Base-by-base conservation (phyloP, 1,284 basidiomycete genomes). In the Paramarasmius palmivorus region DNA sequence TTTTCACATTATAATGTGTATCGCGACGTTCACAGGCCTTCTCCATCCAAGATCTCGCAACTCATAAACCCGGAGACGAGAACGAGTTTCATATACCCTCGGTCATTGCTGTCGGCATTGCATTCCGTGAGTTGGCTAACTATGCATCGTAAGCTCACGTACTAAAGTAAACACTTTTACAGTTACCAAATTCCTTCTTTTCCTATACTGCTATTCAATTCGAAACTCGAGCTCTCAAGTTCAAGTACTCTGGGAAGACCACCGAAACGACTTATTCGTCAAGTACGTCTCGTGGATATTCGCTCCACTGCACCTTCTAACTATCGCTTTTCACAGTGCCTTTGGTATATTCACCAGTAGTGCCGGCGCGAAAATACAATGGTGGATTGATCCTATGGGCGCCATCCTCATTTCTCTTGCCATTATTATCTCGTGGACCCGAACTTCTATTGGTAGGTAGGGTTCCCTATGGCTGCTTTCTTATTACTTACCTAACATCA, bases 181-280 rank as follows among this genome's bases (percentile, higher is more conserved):
- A 93, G 90, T 78, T 39, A 86, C 91, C 61, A 98, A 98, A 71
- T 78, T 93, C 38, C 36, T 84, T 0, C 80, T 98, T 36, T 97
- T 97, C 72, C 42, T 94, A 7, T 96, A 95, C 71, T 96, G 94
- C 69, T 85, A 76, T 61, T 81, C 90, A 2, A 78, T 96, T 50
- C 84, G 92, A 35, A 79, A 79, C 35, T 83, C 83, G 57, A 93
- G 90, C 7, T 93, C 89, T 60, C 95, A 99, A 68, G 94, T 99
- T 2, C 84, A 86, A 52, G 87, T 98, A 4, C 81, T 98, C 23
- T 98, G 93, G 91, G 93, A 97, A 68, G 95, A 98, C 66, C 95
- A 98, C 63, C 76, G 93, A 56, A 96, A 96, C 62, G 94, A 96
- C 64, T 68, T 95, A 23, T 93, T 88, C 68, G 84, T 93, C 69